These are phyloP conservation scores for Vickermania ingenoplastis DNA, from an alignment of 208 protist species.

Conservation along the genomic window DNA sequence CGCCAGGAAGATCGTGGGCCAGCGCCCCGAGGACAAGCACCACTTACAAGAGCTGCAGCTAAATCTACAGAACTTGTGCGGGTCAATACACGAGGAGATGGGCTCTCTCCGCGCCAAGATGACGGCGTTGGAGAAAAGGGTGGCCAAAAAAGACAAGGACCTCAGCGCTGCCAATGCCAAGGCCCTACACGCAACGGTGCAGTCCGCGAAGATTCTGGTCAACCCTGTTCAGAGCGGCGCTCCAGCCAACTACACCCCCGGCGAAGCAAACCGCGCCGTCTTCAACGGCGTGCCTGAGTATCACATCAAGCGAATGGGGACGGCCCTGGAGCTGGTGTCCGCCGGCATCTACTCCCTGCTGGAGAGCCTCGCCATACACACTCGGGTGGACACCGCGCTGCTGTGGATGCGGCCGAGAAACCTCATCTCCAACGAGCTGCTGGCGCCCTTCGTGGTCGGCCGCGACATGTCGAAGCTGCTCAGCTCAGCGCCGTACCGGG, in stretches of 20 bases:
- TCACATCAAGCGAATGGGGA: slow-evolving; percentile 54
- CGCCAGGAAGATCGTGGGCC: slow-evolving; percentile 24
- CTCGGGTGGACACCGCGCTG: slow-evolving; percentile 51
- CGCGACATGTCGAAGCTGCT: slow-evolving; percentile 46
- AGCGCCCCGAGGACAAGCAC: slow-evolving; percentile 35
- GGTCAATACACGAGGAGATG: slow-evolving; percentile 60
- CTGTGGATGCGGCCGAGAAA: slow-evolving; percentile 72
- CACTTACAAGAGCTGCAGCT: slow-evolving; percentile 24
- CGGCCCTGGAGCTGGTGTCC: slow-evolving; percentile 67
- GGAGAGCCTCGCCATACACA: slow-evolving; percentile 72
- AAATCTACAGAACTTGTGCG: slow-evolving; percentile 55
- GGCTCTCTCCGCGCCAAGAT: slow-evolving; percentile 24
- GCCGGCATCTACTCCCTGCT: slow-evolving; percentile 69
- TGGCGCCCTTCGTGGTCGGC: slow-evolving; percentile 82
- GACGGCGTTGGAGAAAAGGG: slow-evolving; percentile 12
- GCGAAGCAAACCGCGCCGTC: slow-evolving; percentile 6
- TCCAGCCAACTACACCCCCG: neutral
- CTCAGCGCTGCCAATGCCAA: slow-evolving; percentile 13
- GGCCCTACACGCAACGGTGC: neutral
- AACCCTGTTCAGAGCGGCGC: neutral
- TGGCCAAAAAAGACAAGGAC: slow-evolving; percentile 16
- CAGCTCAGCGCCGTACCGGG: slow-evolving; percentile 67
- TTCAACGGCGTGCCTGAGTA: slow-evolving; percentile 63
- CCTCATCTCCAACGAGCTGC: slow-evolving; percentile 61
- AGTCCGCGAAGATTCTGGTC: neutral